Base-by-base conservation (phyloP, 1,284 basidiomycete species). In the Anthracocystis panici-leucophaei region DNA sequence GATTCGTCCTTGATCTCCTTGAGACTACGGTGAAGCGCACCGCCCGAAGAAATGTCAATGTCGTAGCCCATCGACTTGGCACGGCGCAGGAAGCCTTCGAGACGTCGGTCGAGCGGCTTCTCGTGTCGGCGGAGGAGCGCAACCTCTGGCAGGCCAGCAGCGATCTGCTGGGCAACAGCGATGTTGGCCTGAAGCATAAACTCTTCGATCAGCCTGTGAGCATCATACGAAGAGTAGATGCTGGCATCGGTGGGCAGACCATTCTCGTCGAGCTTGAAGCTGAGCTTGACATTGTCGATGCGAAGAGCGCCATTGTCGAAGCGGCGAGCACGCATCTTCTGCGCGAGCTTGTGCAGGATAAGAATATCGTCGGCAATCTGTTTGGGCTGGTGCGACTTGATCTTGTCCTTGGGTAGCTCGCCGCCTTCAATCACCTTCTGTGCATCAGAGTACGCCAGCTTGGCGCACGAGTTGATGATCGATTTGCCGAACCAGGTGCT, bases 121-220 rank as follows among this genome's bases (percentile, higher is more conserved):
- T 98, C 96, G 82, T 99, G 95, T 58, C 96, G 92, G 65, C 95
- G 91, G 48, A 99, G 90, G 33, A 99, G 89, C 20, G 96, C 93
- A 84, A 97, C 93, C 83, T 99, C 96, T 40, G 96, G 95, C 45
- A 98, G 89, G 74, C 94, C 91, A 40, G 94, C 92, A 23, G 95
- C 96, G 77, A 98, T 91, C 82, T 95, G 91, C 82, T 95, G 93
- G 7, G 96, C 95, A 35, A 96, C 92, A 8, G 94, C 88, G 42
- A 91, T 91, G 85, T 99, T 99, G 72, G 93, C 91, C 64, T 95
- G 88, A 8, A 99, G 87, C 94, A 98, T 98, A 87, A 96, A 95
- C 92, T 98, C 97, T 86, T 98, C 93, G 46, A 99, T 90, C 31
- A 98, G 86, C 48, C 89, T 88, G 78, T 95, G 91, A 9, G 95